Percentiles rank a stretch among this genome's conserved stretches.
Evolutionary conservation across 2,329 filamentous ascomycete species (phyloP).

Genomic region (Fusarium begoniae): DNA sequence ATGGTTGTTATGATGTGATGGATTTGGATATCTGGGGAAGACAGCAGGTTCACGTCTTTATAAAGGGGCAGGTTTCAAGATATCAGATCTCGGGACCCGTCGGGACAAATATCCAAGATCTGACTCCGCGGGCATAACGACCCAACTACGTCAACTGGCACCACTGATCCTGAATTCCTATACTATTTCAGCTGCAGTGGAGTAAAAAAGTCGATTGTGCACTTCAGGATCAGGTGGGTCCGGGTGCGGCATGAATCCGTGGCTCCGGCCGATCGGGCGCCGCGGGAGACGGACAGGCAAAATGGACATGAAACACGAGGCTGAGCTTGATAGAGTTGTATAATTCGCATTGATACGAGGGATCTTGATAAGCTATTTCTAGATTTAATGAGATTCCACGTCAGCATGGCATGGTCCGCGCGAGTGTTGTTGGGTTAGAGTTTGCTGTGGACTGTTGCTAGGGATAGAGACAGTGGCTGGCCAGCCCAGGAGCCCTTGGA

Average conservation of each 20-base stretch:
- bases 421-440: not conserved
- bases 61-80: constrained; percentile 1
- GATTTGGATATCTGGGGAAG: not conserved
- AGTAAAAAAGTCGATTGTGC: not conserved
- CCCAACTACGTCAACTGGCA: constrained; percentile 10
- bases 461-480: not conserved
- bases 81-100: not conserved
- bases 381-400: not conserved
- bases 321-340: not conserved
- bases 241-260: not conserved
- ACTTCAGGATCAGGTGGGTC: constrained; percentile 2
- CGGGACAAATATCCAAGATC: not conserved
- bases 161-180: not conserved
- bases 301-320: not conserved
- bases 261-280: not conserved
- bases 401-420: not conserved
- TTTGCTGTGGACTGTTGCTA: not conserved
- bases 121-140: not conserved
- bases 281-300: not conserved
- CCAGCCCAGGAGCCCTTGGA: not conserved
- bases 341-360: not conserved
- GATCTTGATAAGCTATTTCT: not conserved
- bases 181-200: constrained; percentile 1
- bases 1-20: not conserved
- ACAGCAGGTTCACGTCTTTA: not conserved